These are phyloP conservation scores for Corynespora cassiicola DNA, from an alignment of 2,329 filamentous ascomycete species.

Conservation along the genomic window DNA sequence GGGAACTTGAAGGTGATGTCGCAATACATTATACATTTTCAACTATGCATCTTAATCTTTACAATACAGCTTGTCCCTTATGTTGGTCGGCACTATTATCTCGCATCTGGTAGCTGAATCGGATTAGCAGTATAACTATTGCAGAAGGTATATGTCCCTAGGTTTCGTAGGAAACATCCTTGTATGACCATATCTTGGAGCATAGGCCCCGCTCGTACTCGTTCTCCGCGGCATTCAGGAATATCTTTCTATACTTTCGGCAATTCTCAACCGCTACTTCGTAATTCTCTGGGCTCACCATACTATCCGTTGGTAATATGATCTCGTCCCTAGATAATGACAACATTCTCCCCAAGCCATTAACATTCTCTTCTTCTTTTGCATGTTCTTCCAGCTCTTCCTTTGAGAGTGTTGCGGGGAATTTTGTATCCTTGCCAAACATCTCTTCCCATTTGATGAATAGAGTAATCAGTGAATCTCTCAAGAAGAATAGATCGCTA, in stretches of 20 bases:
- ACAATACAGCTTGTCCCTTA: too few species aligned
- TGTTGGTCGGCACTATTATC: too few species aligned
- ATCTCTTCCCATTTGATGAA: constrained; percentile 10
- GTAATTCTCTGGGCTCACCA: constrained; percentile 39
- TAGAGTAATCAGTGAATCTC: constrained; percentile 32
- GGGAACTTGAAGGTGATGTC: too few species aligned
- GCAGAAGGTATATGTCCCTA: too few species aligned
- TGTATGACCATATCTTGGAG: constrained; percentile 15
- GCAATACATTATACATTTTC: too few species aligned
- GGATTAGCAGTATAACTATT: too few species aligned
- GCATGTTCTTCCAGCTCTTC: constrained; percentile 17
- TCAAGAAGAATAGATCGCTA: constrained; percentile 40
- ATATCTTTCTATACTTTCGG: constrained; percentile 14
- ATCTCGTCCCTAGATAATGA: constrained; percentile 32
- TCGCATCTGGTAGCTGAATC: too few species aligned
- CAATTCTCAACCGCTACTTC: constrained; percentile 20
- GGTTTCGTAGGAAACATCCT: constrained; percentile 13
- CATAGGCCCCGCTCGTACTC: constrained; percentile 15
- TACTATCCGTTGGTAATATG: constrained; percentile 38
- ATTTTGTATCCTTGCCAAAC: constrained; percentile 14
- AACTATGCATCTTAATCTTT: too few species aligned
- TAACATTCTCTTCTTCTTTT: constrained; percentile 34
- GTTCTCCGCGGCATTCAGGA: constrained; percentile 14
- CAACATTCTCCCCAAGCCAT: constrained; percentile 37
- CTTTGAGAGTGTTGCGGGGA: constrained; percentile 13